Evolutionary conservation across 306 rosid genomes (phyloP).

Genomic region (Pyrus pyrifolia): DNA sequence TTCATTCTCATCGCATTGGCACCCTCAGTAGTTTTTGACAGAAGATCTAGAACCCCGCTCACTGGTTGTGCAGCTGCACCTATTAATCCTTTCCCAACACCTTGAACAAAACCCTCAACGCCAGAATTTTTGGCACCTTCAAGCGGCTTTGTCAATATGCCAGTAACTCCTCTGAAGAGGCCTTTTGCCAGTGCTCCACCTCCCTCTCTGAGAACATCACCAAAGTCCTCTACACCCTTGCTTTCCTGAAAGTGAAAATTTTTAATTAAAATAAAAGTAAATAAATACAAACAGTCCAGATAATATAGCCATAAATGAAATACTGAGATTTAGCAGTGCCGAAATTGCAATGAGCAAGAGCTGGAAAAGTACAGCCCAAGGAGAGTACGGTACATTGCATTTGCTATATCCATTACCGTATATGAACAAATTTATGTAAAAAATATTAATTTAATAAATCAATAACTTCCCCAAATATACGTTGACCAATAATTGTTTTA

Average conservation of each 20-base stretch:
- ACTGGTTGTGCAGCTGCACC: conserved; percentile 99
- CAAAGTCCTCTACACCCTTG: conserved; percentile 92
- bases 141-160: conserved; percentile 92
- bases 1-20: conserved; percentile 99
- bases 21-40: conserved; percentile 96
- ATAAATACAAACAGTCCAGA: not conserved
- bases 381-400: not conserved
- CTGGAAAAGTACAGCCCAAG: not conserved
- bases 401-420: not conserved
- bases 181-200: conserved; percentile 99
- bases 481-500: not conserved
- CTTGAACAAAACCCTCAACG: conserved; percentile 99
- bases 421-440: not conserved
- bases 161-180: conserved; percentile 95
- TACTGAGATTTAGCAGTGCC: not conserved
- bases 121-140: conserved; percentile 98
- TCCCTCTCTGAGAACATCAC: conserved; percentile 93
- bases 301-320: not conserved
- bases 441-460: not conserved
- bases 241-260: conserved; percentile 46
- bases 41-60: conserved; percentile 94
- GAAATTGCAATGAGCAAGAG: not conserved
- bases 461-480: not conserved
- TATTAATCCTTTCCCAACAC: conserved; percentile 95
- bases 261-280: not conserved